Conservation (phyloP, 176 grass and related monocot genomes). For the Oryza punctata region DNA sequence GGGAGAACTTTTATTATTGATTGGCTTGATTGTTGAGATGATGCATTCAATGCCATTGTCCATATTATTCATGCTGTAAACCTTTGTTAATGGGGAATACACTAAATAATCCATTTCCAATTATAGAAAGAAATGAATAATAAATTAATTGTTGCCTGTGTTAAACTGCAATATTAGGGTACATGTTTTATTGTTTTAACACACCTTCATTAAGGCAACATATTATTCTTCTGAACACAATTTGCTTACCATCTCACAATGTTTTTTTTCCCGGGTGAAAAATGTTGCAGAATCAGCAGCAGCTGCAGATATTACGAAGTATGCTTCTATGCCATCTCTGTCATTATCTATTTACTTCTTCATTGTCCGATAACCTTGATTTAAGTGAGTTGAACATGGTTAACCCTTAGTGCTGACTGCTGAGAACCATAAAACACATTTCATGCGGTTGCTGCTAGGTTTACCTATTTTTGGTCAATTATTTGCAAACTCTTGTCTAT, state of each 20-base stretch:
- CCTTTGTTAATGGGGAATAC: neutral
- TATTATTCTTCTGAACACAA: conserved; percentile 39
- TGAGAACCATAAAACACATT: neutral
- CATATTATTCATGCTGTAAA: neutral
- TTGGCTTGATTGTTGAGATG: conserved; percentile 27
- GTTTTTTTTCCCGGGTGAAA: conserved; percentile 58
- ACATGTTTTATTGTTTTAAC: conserved; percentile 23
- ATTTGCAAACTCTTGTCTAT: neutral
- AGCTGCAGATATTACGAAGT: conserved; percentile 94
- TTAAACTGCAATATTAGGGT: neutral
- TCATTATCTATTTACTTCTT: conserved; percentile 25
- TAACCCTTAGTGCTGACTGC: conserved; percentile 13
- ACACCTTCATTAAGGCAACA: neutral
- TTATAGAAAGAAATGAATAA: conserved; percentile 22
- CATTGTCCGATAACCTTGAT: conserved; percentile 32
- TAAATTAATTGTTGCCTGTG: conserved; percentile 11
- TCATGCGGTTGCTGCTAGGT: neutral
- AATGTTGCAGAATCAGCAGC: conserved; percentile 56
- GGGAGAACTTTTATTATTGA: neutral
- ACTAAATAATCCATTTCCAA: conserved; percentile 7
- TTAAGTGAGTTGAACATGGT: conserved; percentile 20
- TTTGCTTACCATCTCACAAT: conserved; percentile 33
- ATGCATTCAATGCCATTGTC: conserved; percentile 23
- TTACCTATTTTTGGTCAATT: neutral
- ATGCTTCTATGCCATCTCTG: conserved; percentile 34